These are phyloP conservation scores for Delphinella strobiligena DNA, from an alignment of 2,329 filamentous ascomycete species.

Conservation along the genomic window DNA sequence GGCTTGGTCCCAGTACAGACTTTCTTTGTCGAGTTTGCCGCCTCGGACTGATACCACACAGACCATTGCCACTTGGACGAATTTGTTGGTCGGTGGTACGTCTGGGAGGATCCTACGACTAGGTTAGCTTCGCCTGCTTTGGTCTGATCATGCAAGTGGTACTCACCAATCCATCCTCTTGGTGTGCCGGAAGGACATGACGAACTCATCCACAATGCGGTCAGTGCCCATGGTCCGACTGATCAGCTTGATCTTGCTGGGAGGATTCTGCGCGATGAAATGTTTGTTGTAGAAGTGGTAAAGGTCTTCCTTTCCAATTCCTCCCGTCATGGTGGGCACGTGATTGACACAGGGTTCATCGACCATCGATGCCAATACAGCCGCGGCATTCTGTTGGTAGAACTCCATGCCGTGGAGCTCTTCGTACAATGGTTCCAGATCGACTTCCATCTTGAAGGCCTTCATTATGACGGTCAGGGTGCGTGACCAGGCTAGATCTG, in stretches of 20 bases:
- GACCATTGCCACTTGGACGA: conserved; percentile 44
- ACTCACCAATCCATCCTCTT: conserved; percentile 40
- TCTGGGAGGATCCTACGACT: conserved; percentile 44
- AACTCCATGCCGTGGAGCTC: conserved; percentile 16
- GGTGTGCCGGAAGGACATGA: conserved; percentile 44
- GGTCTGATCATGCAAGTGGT: not conserved
- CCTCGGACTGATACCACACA: conserved; percentile 42
- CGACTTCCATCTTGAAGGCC: conserved; percentile 17
- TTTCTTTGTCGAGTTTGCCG: conserved; percentile 42
- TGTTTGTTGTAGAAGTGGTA: conserved; percentile 43
- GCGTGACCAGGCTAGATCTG: conserved; percentile 30
- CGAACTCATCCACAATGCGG: conserved; percentile 47
- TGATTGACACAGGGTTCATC: conserved; percentile 20
- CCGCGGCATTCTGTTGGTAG: not conserved
- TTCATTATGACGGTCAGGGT: conserved; percentile 24
- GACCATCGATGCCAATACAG: conserved; percentile 11
- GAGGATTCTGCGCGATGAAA: conserved; percentile 42
- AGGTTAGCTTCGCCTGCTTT: not conserved
- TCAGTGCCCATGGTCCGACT: conserved; percentile 45
- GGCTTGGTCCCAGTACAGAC: conserved; percentile 50
- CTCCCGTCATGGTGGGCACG: conserved; percentile 32
- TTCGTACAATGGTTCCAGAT: conserved; percentile 24
- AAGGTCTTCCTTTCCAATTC: conserved; percentile 29
- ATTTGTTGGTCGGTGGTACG: conserved; percentile 41
- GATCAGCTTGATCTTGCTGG: conserved; percentile 41